Percentiles rank a stretch among this genome's conserved stretches.
These are phyloP conservation scores for Leishmania turanica DNA, from an alignment of 208 protist genomes.

Conservation along the genomic window DNA sequence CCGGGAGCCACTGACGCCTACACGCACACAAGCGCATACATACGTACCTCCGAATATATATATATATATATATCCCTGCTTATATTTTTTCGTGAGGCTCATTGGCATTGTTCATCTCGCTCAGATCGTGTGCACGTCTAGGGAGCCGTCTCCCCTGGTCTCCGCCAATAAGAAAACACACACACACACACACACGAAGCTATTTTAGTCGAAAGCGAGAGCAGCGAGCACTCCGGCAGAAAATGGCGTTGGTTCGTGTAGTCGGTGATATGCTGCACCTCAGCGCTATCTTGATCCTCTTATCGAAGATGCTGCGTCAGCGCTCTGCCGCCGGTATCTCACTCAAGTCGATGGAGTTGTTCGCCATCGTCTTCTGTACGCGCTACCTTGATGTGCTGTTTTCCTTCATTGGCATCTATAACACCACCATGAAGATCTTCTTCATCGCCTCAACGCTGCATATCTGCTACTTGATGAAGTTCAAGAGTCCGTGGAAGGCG, in stretches of 20 bases:
- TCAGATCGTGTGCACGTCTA: not conserved
- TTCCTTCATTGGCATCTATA: conserved; percentile 87
- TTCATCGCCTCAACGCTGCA: conserved; percentile 87
- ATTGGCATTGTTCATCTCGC: not conserved
- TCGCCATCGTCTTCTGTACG: conserved; percentile 91
- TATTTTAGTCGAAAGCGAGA: not conserved
- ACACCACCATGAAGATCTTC: conserved; percentile 95
- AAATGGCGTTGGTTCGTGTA: conserved; percentile 91
- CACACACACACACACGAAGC: not conserved
- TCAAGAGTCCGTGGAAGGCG: conserved; percentile 88
- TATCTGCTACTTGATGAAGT: conserved; percentile 95
- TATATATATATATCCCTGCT: not conserved
- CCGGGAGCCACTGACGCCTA: not conserved
- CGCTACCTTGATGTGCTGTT: conserved; percentile 96
- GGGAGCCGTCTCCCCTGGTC: not conserved
- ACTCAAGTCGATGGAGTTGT: conserved; percentile 95
- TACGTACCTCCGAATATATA: not conserved
- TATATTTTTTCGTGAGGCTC: not conserved
- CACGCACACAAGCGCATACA: not conserved
- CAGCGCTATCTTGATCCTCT: conserved; percentile 89
- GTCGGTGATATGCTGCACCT: conserved; percentile 95
- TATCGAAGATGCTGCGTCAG: conserved; percentile 93
- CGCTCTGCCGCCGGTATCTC: conserved; percentile 92
- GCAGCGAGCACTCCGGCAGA: not conserved
- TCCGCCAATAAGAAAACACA: not conserved